Conservation (phyloP, 2,329 filamentous ascomycete species). For the Epichloe sibirici region DNA sequence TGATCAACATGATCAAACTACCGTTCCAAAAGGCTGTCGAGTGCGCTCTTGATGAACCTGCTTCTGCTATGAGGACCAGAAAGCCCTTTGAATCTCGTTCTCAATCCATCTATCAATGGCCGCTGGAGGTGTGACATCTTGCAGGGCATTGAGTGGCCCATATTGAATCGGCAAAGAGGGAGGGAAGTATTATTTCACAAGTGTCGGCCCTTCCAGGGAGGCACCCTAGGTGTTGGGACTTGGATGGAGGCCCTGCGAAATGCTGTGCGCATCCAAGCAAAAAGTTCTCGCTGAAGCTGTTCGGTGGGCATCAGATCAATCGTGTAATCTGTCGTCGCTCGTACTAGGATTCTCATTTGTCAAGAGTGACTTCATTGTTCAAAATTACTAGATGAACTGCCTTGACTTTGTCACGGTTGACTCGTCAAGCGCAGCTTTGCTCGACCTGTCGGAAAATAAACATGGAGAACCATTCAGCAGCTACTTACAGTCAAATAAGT, state of each 20-base stretch:
- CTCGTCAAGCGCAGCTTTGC: no score
- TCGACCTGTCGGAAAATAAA: no score
- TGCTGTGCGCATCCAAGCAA: conserved; percentile 6
- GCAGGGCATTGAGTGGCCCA: neutral
- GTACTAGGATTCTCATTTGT: no score
- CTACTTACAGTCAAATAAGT: no score
- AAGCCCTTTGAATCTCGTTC: conserved; percentile 5
- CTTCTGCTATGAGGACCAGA: conserved; percentile 7
- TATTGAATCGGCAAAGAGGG: conserved; percentile 6
- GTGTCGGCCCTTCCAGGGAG: neutral
- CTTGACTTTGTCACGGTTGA: no score
- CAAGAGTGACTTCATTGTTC: no score
- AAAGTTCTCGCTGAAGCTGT: conserved; percentile 5
- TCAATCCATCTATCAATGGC: conserved; percentile 6
- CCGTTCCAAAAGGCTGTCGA: conserved; percentile 6
- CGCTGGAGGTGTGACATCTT: conserved; percentile 1
- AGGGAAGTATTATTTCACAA: neutral
- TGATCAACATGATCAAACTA: conserved; percentile 7
- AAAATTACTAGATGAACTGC: no score
- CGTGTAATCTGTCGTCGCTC: neutral
- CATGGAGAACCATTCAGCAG: no score
- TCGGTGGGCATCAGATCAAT: neutral
- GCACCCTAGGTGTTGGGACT: neutral
- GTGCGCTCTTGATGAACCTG: conserved; percentile 5
- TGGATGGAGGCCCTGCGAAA: conserved; percentile 3